Evolutionary conservation across 2,329 filamentous ascomycete genomes (phyloP), one percentile per base, ranked within the genome.

Genomic region (Calonectria hawksworthii): DNA sequence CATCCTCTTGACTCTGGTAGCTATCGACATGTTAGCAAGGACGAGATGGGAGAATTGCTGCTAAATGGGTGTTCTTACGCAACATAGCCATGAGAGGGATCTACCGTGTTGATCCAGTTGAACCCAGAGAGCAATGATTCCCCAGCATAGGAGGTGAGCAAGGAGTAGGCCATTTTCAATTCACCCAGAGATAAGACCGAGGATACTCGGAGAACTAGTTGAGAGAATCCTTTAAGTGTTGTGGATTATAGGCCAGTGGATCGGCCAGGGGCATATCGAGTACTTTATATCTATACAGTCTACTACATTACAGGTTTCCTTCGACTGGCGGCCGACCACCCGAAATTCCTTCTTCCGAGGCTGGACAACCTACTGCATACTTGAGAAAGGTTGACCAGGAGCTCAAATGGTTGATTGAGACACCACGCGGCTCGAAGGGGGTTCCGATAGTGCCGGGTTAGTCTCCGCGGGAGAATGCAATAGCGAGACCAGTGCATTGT

Each of bases 31-130:
- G 59, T 79, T 56, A 79, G 77, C 34, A 47, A 28, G n/a, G 9
- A 28, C 14, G 32, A 13, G 54, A 7, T 18, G n/a, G 30, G 10
- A 14, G 10, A 10, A 3, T n/a, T 16, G 66, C 84, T 4, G 26
- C 21, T 66, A 84, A 80, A 1, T 10, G 6, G 81, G 64, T 28
- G 9, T 16, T 89, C 89, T 83, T 92, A 95, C 82, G 88, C 85
- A 32, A 95, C 94, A 79, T 90, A 94, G 56, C 94, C 94, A 76
- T 92, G 84, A 14, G 91, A 95, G 1, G 90, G 92, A 79, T 96
- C 94, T 6, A 76, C 66, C 2, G 85, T 86, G 21, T 87, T 86
- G 74, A 88, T 86, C 83, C 90, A 91, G 76, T 84, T 86, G 82
- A 91, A 91, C 73, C 85, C 85, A 54, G 83, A 84, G 71, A 90